Evolutionary conservation across 1,284 basidiomycete genomes (phyloP).

Genomic region (Puccinia hordei): DNA sequence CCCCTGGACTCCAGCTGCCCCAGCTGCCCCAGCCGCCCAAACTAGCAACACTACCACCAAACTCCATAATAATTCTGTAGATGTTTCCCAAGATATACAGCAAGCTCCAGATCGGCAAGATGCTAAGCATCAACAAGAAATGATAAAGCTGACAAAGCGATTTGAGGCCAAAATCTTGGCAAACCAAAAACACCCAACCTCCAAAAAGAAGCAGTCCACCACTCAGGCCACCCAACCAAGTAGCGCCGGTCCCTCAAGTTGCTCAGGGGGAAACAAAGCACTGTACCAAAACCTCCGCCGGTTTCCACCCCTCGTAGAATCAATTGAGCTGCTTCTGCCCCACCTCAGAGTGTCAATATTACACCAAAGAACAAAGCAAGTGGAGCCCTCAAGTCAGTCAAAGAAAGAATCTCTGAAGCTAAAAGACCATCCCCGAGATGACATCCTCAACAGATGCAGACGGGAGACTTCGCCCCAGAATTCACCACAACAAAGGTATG

Average conservation of each 20-base stretch:
- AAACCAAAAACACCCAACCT: neutral
- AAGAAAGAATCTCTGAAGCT: neutral
- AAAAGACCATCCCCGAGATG: constrained; percentile 6
- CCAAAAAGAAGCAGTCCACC: no score
- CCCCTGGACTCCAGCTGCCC: no score
- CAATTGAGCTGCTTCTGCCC: neutral
- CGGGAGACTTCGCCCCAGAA: no score
- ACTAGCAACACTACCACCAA: neutral
- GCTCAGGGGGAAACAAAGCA: neutral
- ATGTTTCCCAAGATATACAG: neutral
- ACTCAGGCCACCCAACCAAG: neutral
- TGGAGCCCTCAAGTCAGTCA: neutral
- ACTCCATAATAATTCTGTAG: no score
- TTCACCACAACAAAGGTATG: constrained; percentile 20
- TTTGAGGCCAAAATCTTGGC: neutral
- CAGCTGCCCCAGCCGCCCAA: neutral
- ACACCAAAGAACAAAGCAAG: neutral
- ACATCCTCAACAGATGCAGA: no score
- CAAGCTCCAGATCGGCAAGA: neutral
- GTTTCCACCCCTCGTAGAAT: neutral
- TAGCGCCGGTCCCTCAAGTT: neutral
- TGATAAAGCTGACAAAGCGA: neutral
- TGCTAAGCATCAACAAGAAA: neutral
- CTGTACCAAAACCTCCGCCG: neutral
- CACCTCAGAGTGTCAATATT: neutral